Conservation (phyloP, 1,139 yeast genomes). For the Lodderomyces parapsilosis region DNA sequence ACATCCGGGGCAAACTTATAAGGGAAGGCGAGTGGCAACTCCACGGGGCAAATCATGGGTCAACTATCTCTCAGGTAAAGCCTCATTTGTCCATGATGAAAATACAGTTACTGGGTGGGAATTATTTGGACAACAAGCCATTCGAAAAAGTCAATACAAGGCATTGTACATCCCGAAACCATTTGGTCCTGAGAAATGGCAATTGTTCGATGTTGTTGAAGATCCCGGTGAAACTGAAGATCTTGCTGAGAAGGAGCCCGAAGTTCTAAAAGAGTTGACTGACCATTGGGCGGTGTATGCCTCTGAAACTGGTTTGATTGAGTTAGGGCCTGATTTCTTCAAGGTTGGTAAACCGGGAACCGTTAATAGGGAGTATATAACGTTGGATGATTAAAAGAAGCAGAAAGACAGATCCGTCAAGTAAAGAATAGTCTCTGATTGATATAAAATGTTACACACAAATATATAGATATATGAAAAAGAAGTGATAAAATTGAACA, state of each 20-base stretch:
- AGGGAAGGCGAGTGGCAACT: slow-evolving; percentile 36
- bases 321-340: slow-evolving; percentile 19
- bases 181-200: slow-evolving; percentile 52
- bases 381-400: too few relatives aligned
- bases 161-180: slow-evolving; percentile 51
- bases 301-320: slow-evolving; percentile 54
- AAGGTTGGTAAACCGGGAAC: slow-evolving; percentile 7
- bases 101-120: slow-evolving; percentile 60
- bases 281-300: slow-evolving; percentile 53
- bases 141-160: slow-evolving; percentile 49
- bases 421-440: neutral
- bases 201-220: slow-evolving; percentile 39
- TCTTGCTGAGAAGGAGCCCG: slow-evolving; percentile 30
- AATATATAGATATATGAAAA: neutral
- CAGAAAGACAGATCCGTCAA: too few relatives aligned
- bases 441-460: neutral
- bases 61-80: slow-evolving; percentile 24
- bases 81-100: slow-evolving; percentile 36
- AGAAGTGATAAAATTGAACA: too few relatives aligned
- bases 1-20: slow-evolving; percentile 42
- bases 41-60: slow-evolving; percentile 47
- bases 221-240: slow-evolving; percentile 53
- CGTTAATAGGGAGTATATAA: too few relatives aligned
- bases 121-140: slow-evolving; percentile 54
- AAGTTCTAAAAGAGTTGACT: slow-evolving; percentile 36